Evolutionary conservation across 805 yeast species (phyloP), one percentile per base, ranked within the genome.

Genomic region (Helenozyma baotianmanensis): DNA sequence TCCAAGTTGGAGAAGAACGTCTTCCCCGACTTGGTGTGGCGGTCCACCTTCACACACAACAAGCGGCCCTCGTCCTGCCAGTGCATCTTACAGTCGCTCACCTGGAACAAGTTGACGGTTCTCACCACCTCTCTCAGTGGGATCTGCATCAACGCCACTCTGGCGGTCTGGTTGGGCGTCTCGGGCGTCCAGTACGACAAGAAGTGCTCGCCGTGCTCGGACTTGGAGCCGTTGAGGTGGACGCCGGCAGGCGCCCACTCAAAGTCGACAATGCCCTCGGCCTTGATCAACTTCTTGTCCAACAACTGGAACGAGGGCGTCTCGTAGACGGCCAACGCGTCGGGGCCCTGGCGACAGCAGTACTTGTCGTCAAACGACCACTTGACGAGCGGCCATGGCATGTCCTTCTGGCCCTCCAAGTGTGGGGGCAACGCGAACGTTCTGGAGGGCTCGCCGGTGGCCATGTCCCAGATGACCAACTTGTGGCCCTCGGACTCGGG

Each of bases 161-260:
- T 82, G 18, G 98, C 97, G 27, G 96, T 83, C 69, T 89, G 96
- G 62, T 92, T 90, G 43, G 73, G 61, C 33, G 79, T 67, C 68
- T 92, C 99, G 35, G 99, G 99, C 29, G 96, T 88, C 98, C 98
- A 92, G 69, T 82, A 92, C 21, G 95, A 80, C 47, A 92, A 72
- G 22, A 88, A 65, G 49, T 80, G 80, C 36, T 80, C 79, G 33
- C 72, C 73, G 26, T 68, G 72, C 37, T 71, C 76, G 24, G 57
- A 66, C 38, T 65, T 72, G 34, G 76, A 63, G 38, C 73, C 75
- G 27, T 78, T 74, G 35, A 85, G 70, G 48, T 74, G 69, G 32
- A 87, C 84, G 47, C 85, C 83, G 15, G 87, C 80, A 40, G 99
- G 98, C 17, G 97, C 88, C 76, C 90, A 92, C 59, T 87, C 94